Evolutionary conservation across 192 early-diverging fungal genomes (phyloP).

Genomic region (Funneliformis geosporum): DNA sequence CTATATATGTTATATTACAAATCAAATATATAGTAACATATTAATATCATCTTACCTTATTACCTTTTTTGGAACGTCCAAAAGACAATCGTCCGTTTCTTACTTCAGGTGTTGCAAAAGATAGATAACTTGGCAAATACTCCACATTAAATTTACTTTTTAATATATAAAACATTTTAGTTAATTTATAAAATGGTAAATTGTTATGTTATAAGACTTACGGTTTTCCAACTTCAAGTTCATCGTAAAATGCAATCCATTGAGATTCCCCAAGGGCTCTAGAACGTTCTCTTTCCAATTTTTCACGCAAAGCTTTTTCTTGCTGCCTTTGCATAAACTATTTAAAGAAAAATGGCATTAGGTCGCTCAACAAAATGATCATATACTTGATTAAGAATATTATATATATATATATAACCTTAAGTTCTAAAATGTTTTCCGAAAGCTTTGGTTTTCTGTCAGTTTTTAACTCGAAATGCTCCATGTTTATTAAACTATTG

Average conservation of each 20-base stretch:
- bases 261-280: conserved; percentile 38
- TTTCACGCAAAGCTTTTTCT: conserved; percentile 36
- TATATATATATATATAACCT: not conserved
- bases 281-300: conserved; percentile 37
- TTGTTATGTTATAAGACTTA: conserved; percentile 13
- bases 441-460: not conserved
- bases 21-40: not conserved
- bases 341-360: not conserved
- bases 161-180: not conserved
- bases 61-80: not conserved
- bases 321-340: conserved; percentile 47
- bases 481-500: not conserved
- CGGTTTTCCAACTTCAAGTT: conserved; percentile 40
- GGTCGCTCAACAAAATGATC: not conserved
- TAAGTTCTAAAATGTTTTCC: conserved; percentile 9
- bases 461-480: not conserved
- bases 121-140: conserved; percentile 42
- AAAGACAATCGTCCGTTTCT: conserved; percentile 3
- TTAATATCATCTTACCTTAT: not conserved
- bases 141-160: conserved; percentile 43
- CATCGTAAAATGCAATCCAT: conserved; percentile 36
- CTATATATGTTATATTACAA: not conserved
- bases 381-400: not conserved
- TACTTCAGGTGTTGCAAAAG: not conserved
- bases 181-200: not conserved